phyloP scores from a whole-genome alignment of 805 yeast species.

The Wickerhamomyces silvicola region DNA sequence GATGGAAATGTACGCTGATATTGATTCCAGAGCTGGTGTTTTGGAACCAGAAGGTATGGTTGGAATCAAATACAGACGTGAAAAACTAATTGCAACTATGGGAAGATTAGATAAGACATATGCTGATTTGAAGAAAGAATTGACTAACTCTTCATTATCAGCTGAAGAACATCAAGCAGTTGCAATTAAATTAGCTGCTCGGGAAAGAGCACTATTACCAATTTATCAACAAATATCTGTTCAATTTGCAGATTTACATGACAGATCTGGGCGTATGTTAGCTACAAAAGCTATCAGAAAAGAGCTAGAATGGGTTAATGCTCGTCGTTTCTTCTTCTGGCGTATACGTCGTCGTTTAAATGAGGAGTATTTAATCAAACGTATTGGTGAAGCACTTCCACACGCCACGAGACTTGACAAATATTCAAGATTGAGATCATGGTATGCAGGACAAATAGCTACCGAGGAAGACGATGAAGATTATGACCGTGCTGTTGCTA shows the following conservation, averaged over 20 bases:
- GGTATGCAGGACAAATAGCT: no score
- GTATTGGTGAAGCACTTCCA: slow-evolving; percentile 59
- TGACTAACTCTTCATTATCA: slow-evolving; percentile 45
- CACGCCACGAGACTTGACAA: slow-evolving; percentile 67
- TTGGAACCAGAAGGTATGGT: slow-evolving; percentile 99
- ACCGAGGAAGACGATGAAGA: slow-evolving; percentile 61
- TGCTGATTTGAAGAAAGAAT: slow-evolving; percentile 55
- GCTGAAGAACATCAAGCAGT: slow-evolving; percentile 62
- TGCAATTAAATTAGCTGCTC: slow-evolving; percentile 59
- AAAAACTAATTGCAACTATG: slow-evolving; percentile 87
- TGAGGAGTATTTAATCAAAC: slow-evolving; percentile 80
- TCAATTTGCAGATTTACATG: slow-evolving; percentile 97
- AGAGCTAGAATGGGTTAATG: slow-evolving; percentile 76
- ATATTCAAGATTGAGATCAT: slow-evolving; percentile 79
- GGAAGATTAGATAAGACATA: slow-evolving; percentile 77
- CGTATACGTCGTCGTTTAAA: slow-evolving; percentile 91
- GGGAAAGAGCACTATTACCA: slow-evolving; percentile 79
- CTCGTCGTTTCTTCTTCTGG: slow-evolving; percentile 99
- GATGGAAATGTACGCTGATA: slow-evolving; percentile 99
- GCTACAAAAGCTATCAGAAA: slow-evolving; percentile 88
- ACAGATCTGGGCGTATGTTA: slow-evolving; percentile 94
- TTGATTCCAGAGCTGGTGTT: slow-evolving; percentile 94
- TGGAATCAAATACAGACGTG: slow-evolving; percentile 95
- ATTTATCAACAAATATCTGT: slow-evolving; percentile 87
- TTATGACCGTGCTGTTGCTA: slow-evolving; percentile 74